phyloP scores from a whole-genome alignment of 345 rosid genomes.

The Salix brachista region DNA sequence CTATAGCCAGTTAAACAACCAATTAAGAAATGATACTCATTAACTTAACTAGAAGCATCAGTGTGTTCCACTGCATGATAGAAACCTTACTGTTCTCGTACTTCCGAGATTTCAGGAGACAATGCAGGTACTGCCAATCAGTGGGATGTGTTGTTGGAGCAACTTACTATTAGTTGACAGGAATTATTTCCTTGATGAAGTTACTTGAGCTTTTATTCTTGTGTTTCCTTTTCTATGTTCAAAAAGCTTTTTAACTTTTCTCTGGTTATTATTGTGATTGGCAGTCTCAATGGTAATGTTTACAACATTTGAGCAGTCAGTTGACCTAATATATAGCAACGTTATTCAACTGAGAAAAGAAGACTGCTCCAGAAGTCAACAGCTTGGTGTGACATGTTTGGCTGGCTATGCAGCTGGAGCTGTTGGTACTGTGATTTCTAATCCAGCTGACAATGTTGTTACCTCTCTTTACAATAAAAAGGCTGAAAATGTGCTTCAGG shows the following conservation, averaged over 20 bases:
- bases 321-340: constrained; percentile 34
- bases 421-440: constrained; percentile 47
- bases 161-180: background rate
- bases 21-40: too few species aligned
- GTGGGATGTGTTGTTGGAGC: background rate
- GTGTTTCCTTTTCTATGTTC: background rate
- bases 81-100: background rate
- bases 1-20: too few species aligned
- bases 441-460: constrained; percentile 60
- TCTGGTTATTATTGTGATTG: constrained; percentile 8
- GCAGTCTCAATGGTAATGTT: constrained; percentile 61
- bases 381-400: constrained; percentile 48
- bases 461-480: constrained; percentile 53
- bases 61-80: too few species aligned
- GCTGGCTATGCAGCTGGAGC: constrained; percentile 54
- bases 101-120: background rate
- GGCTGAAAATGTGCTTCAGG: constrained; percentile 48
- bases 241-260: background rate
- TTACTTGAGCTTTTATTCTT: background rate
- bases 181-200: background rate
- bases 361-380: constrained; percentile 45
- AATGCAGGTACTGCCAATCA: background rate
- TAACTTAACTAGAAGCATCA: too few species aligned
- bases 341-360: constrained; percentile 36
- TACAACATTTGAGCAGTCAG: constrained; percentile 50